Percentiles rank a stretch among this genome's conserved stretches.
These are phyloP conservation scores for Chernovozyma aurita DNA, from an alignment of 1,139 yeast genomes.

Conservation along the genomic window DNA sequence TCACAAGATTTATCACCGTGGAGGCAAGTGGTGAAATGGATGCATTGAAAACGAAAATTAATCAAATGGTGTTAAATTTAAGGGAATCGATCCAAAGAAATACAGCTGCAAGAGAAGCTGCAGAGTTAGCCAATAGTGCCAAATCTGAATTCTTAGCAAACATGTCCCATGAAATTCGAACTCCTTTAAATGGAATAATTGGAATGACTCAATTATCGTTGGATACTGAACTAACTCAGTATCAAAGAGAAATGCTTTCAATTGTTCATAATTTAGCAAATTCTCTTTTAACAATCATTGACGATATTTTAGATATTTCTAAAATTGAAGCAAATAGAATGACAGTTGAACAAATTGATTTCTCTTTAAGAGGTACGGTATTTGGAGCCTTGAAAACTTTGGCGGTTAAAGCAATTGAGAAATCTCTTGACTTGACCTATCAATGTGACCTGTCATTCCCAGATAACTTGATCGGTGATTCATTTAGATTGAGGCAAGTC, in stretches of 20 bases:
- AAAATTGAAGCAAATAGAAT: conserved; percentile 89
- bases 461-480: conserved; percentile 80
- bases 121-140: conserved; percentile 86
- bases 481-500: conserved; percentile 80
- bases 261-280: conserved; percentile 85
- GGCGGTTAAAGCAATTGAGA: conserved; percentile 85
- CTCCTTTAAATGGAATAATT: conserved; percentile 89
- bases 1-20: conserved; percentile 83
- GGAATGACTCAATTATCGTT: conserved; percentile 89
- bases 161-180: conserved; percentile 88
- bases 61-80: conserved; percentile 84
- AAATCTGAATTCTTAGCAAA: conserved; percentile 88
- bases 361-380: conserved; percentile 78
- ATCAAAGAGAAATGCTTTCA: conserved; percentile 84
- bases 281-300: conserved; percentile 77
- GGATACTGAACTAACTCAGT: conserved; percentile 82
- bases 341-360: conserved; percentile 87
- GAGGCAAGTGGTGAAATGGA: conserved; percentile 95
- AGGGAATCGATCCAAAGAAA: conserved; percentile 88
- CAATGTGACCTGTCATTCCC: conserved; percentile 85
- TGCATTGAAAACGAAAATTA: conserved; percentile 83
- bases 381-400: conserved; percentile 84
- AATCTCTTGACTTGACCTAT: conserved; percentile 72
- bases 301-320: conserved; percentile 84
- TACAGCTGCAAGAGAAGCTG: conserved; percentile 92